phyloP scores from a whole-genome alignment of 805 yeast genomes.

The Myxozyma neotropica region DNA sequence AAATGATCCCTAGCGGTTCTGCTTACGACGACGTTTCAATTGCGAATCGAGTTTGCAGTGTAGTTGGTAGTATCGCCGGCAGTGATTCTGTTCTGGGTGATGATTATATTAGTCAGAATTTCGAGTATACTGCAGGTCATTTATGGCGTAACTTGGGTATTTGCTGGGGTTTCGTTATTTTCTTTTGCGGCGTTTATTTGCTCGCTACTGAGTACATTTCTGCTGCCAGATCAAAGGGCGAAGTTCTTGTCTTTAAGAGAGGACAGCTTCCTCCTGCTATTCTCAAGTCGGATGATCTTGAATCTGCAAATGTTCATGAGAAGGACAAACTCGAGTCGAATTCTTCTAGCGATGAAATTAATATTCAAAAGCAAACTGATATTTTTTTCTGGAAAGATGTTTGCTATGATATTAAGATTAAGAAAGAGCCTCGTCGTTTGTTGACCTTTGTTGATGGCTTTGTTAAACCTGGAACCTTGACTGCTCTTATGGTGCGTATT shows the following conservation, averaged over 20 bases:
- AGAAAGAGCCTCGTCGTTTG: conserved; percentile 61
- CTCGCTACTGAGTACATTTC: conserved; percentile 57
- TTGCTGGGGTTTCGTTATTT: conserved; percentile 54
- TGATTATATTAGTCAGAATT: conserved; percentile 50
- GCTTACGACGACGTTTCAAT: conserved; percentile 40
- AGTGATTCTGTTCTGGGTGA: conserved; percentile 54
- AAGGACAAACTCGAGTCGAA: conserved; percentile 17
- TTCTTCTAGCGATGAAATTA: conserved; percentile 14
- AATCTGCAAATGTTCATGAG: conserved; percentile 14
- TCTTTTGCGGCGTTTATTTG: conserved; percentile 59
- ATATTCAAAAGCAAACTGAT: conserved; percentile 41
- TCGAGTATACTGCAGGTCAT: conserved; percentile 50
- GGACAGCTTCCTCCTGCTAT: conserved; percentile 24
- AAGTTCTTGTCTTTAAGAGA: conserved; percentile 27
- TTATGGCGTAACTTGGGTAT: conserved; percentile 69
- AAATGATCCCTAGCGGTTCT: conserved; percentile 51
- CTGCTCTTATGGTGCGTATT: conserved; percentile 61
- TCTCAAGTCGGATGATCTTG: conserved; percentile 24
- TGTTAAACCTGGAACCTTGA: conserved; percentile 81
- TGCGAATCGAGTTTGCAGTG: conserved; percentile 54
- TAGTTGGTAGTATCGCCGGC: conserved; percentile 62
- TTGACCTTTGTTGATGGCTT: conserved; percentile 73
- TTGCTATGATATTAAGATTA: conserved; percentile 67
- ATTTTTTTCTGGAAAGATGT: conserved; percentile 80
- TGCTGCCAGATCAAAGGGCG: conserved; percentile 33